These are phyloP conservation scores for Tulasnella sp. DNA, from an alignment of 768 basidiomycete species.

Conservation along the genomic window DNA sequence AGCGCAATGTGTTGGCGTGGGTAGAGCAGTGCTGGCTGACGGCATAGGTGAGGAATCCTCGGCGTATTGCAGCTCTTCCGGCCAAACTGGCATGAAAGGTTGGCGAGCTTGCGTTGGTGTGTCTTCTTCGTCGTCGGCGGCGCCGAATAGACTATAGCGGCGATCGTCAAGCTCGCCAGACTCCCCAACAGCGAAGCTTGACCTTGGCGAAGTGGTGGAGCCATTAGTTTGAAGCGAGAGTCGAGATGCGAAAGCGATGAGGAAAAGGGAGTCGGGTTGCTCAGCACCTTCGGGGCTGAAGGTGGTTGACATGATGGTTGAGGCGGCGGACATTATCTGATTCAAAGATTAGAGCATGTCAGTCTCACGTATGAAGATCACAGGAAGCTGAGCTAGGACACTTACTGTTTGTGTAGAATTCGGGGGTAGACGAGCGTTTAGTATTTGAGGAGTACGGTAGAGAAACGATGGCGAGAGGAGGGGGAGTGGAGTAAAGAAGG, in stretches of 20 bases:
- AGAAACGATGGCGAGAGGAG: too few relatives aligned
- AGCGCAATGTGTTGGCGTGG: not conserved
- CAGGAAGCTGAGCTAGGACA: too few relatives aligned
- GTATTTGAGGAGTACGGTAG: too few relatives aligned
- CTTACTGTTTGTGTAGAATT: too few relatives aligned
- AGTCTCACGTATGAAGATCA: too few relatives aligned
- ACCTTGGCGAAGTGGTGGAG: not conserved
- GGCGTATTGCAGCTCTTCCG: not conserved
- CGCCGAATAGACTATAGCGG: not conserved
- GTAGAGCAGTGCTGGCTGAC: not conserved
- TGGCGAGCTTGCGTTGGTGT: not conserved
- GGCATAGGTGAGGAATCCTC: not conserved
- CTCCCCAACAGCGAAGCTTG: not conserved
- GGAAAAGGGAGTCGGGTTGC: not conserved
- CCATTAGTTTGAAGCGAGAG: not conserved
- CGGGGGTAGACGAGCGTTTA: too few relatives aligned
- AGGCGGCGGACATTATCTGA: not conserved
- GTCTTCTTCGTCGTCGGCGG: not conserved
- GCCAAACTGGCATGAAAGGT: not conserved
- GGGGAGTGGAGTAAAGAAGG: too few relatives aligned
- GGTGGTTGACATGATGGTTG: not conserved
- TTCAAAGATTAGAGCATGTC: too few relatives aligned
- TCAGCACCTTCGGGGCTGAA: not conserved
- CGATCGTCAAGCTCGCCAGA: not conserved
- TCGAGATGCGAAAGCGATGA: not conserved